Evolutionary conservation across 495 filamentous ascomycete genomes (phyloP).

Genomic region (Pyronema omphalodes): DNA sequence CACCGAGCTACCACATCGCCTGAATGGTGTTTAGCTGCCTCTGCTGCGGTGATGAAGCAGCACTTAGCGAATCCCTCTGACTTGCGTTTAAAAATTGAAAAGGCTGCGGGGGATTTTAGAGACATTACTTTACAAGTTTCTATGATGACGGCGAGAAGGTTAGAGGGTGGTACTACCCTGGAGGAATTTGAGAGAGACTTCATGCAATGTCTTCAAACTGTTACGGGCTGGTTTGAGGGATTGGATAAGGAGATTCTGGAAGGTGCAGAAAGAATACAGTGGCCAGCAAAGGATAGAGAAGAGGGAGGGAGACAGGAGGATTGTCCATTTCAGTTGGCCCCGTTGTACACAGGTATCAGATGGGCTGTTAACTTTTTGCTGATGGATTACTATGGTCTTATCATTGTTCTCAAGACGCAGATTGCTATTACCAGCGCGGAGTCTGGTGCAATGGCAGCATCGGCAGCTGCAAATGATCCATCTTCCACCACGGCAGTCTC

Average conservation of each 20-base stretch:
- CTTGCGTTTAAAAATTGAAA: slow-evolving; percentile 45
- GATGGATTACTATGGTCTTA: slow-evolving; percentile 59
- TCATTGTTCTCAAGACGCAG: slow-evolving; percentile 66
- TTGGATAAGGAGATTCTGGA: slow-evolving; percentile 16
- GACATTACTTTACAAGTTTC: slow-evolving; percentile 67
- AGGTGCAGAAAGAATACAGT: slow-evolving; percentile 11
- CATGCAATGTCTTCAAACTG: slow-evolving; percentile 9
- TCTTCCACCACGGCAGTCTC: background rate
- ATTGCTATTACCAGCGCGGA: slow-evolving; percentile 32
- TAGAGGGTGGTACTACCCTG: slow-evolving; percentile 40
- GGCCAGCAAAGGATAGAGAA: slow-evolving; percentile 18
- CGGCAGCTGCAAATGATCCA: slow-evolving; percentile 23
- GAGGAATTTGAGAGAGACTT: slow-evolving; percentile 37
- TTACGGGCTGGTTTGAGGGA: slow-evolving; percentile 13
- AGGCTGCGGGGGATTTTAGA: slow-evolving; percentile 44
- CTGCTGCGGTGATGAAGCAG: slow-evolving; percentile 43
- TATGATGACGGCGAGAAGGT: slow-evolving; percentile 53
- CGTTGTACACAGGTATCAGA: slow-evolving; percentile 46
- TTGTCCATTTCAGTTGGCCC: slow-evolving; percentile 49
- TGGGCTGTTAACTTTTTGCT: slow-evolving; percentile 57
- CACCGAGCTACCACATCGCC: slow-evolving; percentile 52
- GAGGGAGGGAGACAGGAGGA: slow-evolving; percentile 28
- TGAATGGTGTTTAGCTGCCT: slow-evolving; percentile 58
- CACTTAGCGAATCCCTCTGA: slow-evolving; percentile 41
- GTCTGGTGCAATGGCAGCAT: slow-evolving; percentile 26